These are phyloP conservation scores for Talaromyces stipitatus DNA, from an alignment of 495 filamentous ascomycete species.

Conservation along the genomic window DNA sequence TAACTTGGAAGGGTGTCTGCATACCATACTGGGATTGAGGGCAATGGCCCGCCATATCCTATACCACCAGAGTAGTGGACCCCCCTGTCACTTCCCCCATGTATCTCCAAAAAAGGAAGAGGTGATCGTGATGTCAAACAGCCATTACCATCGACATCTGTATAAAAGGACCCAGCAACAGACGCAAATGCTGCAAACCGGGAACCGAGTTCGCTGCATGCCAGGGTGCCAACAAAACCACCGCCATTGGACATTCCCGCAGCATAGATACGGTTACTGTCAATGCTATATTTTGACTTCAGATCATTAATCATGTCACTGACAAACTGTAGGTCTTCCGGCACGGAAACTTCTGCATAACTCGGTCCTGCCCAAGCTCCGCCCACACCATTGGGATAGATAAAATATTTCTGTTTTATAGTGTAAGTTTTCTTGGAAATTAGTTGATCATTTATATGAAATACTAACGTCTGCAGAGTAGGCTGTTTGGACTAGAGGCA, in stretches of 20 bases:
- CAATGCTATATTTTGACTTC: constrained; percentile 39
- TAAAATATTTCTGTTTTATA: constrained; percentile 2
- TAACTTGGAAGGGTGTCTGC: background rate
- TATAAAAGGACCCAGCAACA: constrained; percentile 29
- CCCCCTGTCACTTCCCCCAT: constrained; percentile 35
- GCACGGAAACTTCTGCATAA: constrained; percentile 11
- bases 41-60: constrained; percentile 27
- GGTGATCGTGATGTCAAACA: constrained; percentile 25
- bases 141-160: constrained; percentile 14
- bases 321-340: constrained; percentile 41
- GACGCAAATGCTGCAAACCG: constrained; percentile 41
- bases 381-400: constrained; percentile 3
- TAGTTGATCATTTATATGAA: too few species aligned
- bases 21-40: constrained; percentile 20
- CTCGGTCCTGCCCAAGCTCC: constrained; percentile 3
- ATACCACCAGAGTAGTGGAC: constrained; percentile 26
- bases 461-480: constrained; percentile 1
- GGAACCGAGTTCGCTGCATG: constrained; percentile 36
- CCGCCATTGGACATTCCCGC: constrained; percentile 56
- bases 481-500: background rate
- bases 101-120: constrained; percentile 42
- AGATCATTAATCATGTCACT: constrained; percentile 39
- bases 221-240: constrained; percentile 45
- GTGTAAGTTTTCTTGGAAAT: background rate
- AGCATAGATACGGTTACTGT: constrained; percentile 44